Evolutionary conservation across 2,329 filamentous ascomycete species (phyloP), one percentile per base, ranked within the genome.

Genomic region (Monosporascus cannonballus): DNA sequence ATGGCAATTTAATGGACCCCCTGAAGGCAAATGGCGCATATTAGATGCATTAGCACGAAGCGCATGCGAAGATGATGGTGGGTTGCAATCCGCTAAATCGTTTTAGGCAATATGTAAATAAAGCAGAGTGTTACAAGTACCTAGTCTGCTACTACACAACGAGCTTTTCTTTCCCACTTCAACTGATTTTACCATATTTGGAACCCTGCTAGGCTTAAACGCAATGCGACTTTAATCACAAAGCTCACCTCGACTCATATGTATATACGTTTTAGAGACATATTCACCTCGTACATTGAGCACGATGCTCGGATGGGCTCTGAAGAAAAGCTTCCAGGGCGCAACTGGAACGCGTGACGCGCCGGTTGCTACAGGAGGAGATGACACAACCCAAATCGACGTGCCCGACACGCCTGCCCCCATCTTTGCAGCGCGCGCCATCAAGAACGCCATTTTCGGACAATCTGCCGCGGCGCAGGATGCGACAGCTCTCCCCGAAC

Each of bases 401-500:
- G 73, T 74, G 34, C 83, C 83, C 39, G 83, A 86, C 59, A 87
- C 84, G 17, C 84, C 84, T 6, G 84, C 81, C 0, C 83, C 84
- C 2, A 78, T 86, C 0, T 87, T 87, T 63, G 84, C 83, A 2
- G 83, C 83, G 38, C 77, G 84, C 54, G 84, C 84, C 6, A 73
- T 87, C 62, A 85, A 81, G 60, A 83, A 77, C 59, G 83, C 81
- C 25, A 67, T 87, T 46, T 86, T 86, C 60, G 84, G 84, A 41
- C 82, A 80, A 3, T 80, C 82, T 48, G 64, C 63, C n/a, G 52
- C 54, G 14, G 44, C 56, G 20, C 58, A 59, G 24, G 42, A 30
- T 25, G 42, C 22, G 46, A 25, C 49, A 11, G 70, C 73, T 15
- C 69, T 71, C 48, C 64, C 64, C 15, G 64, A 65, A 46, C 66